Base-by-base conservation (phyloP, 2,329 filamentous ascomycete genomes). In the Claviceps arundinis region DNA sequence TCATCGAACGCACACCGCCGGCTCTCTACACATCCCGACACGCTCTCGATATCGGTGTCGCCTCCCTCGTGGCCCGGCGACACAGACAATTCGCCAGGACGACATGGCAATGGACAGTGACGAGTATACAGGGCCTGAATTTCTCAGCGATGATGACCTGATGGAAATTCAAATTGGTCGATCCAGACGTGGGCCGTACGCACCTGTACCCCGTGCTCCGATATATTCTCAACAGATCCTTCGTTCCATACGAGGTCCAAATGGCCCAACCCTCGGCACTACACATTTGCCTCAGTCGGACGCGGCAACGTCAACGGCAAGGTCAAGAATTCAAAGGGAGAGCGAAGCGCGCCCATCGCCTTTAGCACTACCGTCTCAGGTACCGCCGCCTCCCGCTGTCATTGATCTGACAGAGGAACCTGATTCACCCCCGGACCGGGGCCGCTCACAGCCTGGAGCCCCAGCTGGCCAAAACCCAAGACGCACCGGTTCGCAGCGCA, bases 361-460 rank as follows among this genome's bases (percentile, higher is more conserved):
- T 7, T 9, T n/a, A 8, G 47, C 13, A 6, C 45, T 40, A 4
- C 14, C 19, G 26, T 49, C 41, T 5, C 38, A 38, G 37, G n/a
- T 40, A n/a, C 60, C 51, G 22, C 51, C 50, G 30, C 43, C 52
- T 4, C 50, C 64, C 5, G 57, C 66, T 17, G 62, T 77, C 14
- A 77, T 78, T 44, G 75, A 78, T 53, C 61, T 78, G 47, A 77
- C 75, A 0, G 68, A 66, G 9, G 74, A 76, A 56, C 72, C 73
- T 0, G 74, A 77, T 59, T 75, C 72, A 17, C 72, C 73, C 5
- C 55, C 59, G 7, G 58, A 69, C 47, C 65, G 67, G 57, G 64
- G 69, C 43, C 53, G 52, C 22, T 57, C 67, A 51, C 69, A 61
- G 24, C 55, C 52, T 24, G 51, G 50, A 19, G 42, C n/a, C 22